phyloP scores from a whole-genome alignment of 768 basidiomycete species.

The Kwoniella newhampshirensis region DNA sequence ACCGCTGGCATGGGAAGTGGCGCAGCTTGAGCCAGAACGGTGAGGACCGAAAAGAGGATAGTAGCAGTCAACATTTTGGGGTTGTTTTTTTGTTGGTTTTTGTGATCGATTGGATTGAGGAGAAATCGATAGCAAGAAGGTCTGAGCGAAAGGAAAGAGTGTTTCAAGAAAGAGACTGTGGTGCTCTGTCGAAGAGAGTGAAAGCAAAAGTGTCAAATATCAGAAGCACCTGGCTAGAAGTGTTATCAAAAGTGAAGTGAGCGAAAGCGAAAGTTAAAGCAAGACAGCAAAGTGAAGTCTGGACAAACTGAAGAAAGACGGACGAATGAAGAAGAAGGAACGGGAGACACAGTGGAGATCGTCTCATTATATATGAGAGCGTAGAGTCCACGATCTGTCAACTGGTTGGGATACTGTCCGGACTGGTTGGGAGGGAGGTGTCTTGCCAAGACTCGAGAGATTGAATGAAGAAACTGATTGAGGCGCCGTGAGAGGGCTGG shows the following conservation, averaged over 20 bases:
- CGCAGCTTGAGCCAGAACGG: slow-evolving; percentile 21
- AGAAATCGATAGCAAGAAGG: not conserved
- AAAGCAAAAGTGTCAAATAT: slow-evolving; percentile 10
- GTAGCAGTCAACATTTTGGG: slow-evolving; percentile 29
- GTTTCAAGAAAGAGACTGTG: slow-evolving; percentile 2
- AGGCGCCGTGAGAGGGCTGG: no score
- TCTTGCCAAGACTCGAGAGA: no score
- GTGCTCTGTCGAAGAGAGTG: slow-evolving; percentile 22
- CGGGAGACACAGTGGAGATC: not conserved
- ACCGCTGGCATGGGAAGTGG: slow-evolving; percentile 30
- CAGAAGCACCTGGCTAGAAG: slow-evolving; percentile 21
- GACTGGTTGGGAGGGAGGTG: slow-evolving; percentile 1
- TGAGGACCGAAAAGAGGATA: slow-evolving; percentile 31
- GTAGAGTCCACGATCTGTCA: no score
- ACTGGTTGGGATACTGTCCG: slow-evolving; percentile 3
- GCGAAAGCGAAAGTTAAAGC: slow-evolving; percentile 19
- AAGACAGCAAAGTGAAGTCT: not conserved
- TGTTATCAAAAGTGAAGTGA: slow-evolving; percentile 2
- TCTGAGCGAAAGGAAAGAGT: not conserved
- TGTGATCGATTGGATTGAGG: not conserved
- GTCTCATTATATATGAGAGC: slow-evolving; percentile 14
- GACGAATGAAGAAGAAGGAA: slow-evolving; percentile 18
- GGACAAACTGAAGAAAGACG: slow-evolving; percentile 9
- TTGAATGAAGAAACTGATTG: no score
- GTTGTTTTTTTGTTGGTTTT: not conserved